Evolutionary conservation across 1,139 yeast genomes (phyloP).

Genomic region (Zhuliangozyma parablackwelliae): DNA sequence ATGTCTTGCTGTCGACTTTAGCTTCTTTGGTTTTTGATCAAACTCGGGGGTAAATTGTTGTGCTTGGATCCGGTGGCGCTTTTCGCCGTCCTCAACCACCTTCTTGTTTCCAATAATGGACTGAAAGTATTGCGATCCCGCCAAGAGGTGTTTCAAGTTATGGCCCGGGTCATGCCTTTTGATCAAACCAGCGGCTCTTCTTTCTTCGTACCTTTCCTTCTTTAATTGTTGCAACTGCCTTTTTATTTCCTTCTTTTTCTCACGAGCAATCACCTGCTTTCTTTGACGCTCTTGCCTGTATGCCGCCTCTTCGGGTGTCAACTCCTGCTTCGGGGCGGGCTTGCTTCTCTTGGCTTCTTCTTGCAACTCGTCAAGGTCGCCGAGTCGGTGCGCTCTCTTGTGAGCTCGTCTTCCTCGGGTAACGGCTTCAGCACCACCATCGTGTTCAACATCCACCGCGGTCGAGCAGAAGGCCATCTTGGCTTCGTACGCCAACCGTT

Average conservation of each 20-base stretch:
- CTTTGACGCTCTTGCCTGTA: not conserved
- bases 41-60: conserved; percentile 23
- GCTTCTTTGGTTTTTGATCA: conserved; percentile 6
- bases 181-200: not conserved
- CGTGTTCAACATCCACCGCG: not conserved
- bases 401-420: not conserved
- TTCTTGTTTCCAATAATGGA: conserved; percentile 34
- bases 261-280: not conserved
- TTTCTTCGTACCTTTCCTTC: not conserved
- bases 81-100: conserved; percentile 27
- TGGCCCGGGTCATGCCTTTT: not conserved
- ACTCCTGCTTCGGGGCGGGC: conserved; percentile 1
- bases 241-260: not conserved
- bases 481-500: conserved; percentile 34
- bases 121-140: conserved; percentile 35
- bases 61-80: conserved; percentile 28
- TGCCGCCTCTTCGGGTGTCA: conserved; percentile 6
- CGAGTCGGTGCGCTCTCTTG: conserved; percentile 5
- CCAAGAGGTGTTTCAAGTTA: conserved; percentile 13
- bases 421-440: not conserved
- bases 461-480: conserved; percentile 28
- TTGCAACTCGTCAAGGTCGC: conserved; percentile 6
- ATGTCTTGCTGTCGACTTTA: conserved; percentile 8
- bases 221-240: too few relatives aligned
- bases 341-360: conserved; percentile 4